These are phyloP conservation scores for Eimeria nieschulzi DNA, from an alignment of 169 alveolate genomes.

Conservation along the genomic window DNA sequence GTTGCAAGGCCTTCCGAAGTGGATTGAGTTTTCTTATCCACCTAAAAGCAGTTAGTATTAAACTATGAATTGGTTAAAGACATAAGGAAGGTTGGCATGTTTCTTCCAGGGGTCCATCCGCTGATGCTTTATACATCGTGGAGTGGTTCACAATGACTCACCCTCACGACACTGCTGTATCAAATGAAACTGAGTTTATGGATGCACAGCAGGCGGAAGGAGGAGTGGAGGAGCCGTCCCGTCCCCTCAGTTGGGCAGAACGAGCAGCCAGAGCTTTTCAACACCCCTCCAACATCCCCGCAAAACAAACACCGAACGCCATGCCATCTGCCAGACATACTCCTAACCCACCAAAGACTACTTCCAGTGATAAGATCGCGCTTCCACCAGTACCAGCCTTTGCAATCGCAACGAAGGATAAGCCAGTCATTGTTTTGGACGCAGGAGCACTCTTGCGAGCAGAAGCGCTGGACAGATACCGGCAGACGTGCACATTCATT, in stretches of 20 bases:
- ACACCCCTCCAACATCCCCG: no score
- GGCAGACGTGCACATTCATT: slow-evolving; percentile 60
- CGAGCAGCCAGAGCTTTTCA: neutral
- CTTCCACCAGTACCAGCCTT: neutral
- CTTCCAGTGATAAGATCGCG: neutral
- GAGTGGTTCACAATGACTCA: neutral
- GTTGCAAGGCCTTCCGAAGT: no score
- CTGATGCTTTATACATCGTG: no score
- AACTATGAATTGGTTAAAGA: no score
- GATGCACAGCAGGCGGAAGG: neutral
- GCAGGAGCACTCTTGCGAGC: slow-evolving; percentile 81
- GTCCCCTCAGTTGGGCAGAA: neutral
- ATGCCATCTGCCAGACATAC: no score
- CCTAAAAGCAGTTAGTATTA: no score
- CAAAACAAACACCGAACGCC: no score
- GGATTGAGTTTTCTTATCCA: no score
- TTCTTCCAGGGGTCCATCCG: no score
- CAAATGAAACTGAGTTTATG: neutral
- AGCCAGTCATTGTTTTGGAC: slow-evolving; percentile 76
- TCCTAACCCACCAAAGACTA: no score
- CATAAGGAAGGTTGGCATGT: no score
- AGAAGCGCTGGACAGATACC: slow-evolving; percentile 56
- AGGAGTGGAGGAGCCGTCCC: neutral
- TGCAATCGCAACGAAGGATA: slow-evolving; percentile 16
- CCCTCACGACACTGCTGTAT: neutral